These are phyloP conservation scores for Volvox africanus DNA, from an alignment of 139 green algal species.

Conservation along the genomic window DNA sequence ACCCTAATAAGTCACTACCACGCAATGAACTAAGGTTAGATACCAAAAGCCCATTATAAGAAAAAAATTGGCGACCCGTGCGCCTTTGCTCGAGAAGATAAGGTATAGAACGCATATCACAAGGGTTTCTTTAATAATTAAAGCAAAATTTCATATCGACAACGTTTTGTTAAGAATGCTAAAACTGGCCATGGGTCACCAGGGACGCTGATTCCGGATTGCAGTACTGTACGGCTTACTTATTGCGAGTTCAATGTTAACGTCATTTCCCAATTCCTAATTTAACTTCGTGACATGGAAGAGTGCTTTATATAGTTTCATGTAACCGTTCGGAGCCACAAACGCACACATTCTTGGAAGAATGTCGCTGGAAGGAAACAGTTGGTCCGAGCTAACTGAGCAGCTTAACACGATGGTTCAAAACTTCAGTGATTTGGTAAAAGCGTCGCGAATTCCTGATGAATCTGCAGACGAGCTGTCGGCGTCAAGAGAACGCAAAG, in stretches of 20 bases:
- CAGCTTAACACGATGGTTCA: conserved; percentile 57
- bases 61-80: neutral
- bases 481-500: conserved; percentile 33
- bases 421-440: conserved; percentile 52
- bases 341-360: neutral
- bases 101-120: neutral
- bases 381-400: conserved; percentile 22
- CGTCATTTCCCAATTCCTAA: neutral
- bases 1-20: neutral
- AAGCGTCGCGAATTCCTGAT: conserved; percentile 49
- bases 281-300: neutral
- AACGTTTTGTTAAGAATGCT: too few relatives aligned
- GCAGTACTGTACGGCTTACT: neutral
- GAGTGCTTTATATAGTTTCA: neutral
- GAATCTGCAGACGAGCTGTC: conserved; percentile 50
- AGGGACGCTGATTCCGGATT: neutral
- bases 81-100: conserved; percentile 3
- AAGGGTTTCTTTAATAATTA: neutral
- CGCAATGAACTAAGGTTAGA: neutral
- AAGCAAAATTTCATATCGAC: too few relatives aligned
- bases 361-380: conserved; percentile 16
- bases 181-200: too few relatives aligned
- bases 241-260: neutral
- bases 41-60: neutral
- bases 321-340: neutral